Percentiles rank a stretch among this genome's conserved stretches.
These are phyloP conservation scores for Sporothrix protearum DNA, from an alignment of 2,329 filamentous ascomycete genomes.

Conservation along the genomic window DNA sequence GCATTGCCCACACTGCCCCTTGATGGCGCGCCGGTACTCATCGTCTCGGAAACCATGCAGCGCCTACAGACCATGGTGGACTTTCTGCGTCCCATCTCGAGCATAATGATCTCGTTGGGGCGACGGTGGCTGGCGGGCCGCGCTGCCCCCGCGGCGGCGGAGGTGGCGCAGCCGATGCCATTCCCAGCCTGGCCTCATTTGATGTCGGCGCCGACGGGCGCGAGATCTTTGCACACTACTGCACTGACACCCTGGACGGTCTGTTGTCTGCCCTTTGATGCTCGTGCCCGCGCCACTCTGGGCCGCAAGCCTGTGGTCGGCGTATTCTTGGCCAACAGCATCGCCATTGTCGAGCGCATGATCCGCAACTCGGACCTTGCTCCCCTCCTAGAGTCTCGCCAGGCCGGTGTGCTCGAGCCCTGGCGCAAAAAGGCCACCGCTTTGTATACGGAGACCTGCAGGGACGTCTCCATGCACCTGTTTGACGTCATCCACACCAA, in stretches of 20 bases:
- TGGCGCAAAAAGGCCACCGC: constrained; percentile 85
- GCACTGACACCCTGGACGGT: constrained; percentile 79
- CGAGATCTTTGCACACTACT: constrained; percentile 85
- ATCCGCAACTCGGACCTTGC: constrained; percentile 77
- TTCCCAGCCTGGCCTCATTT: constrained; percentile 71
- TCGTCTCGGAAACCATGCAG: constrained; percentile 81
- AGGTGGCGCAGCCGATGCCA: constrained; percentile 48
- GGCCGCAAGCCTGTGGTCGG: constrained; percentile 73
- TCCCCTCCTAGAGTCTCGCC: constrained; percentile 64
- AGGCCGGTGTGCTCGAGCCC: constrained; percentile 61
- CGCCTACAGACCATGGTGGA: constrained; percentile 81
- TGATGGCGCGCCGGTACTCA: constrained; percentile 73
- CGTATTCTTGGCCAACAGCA: constrained; percentile 86
- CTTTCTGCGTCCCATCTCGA: constrained; percentile 80
- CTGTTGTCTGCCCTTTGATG: constrained; percentile 75
- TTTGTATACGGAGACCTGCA: constrained; percentile 82
- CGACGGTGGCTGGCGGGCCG: constrained; percentile 78
- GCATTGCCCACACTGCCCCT: constrained; percentile 64
- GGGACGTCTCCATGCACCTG: constrained; percentile 77
- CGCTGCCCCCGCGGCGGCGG: constrained; percentile 37
- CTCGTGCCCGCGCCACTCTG: constrained; percentile 57
- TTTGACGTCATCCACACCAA: constrained; percentile 92
- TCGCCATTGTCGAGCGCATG: constrained; percentile 78
- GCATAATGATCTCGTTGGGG: constrained; percentile 86
- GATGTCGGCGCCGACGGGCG: constrained; percentile 86